These are phyloP conservation scores for Fusarium keratoplasticum DNA, from an alignment of 2,329 filamentous ascomycete genomes.

Conservation along the genomic window DNA sequence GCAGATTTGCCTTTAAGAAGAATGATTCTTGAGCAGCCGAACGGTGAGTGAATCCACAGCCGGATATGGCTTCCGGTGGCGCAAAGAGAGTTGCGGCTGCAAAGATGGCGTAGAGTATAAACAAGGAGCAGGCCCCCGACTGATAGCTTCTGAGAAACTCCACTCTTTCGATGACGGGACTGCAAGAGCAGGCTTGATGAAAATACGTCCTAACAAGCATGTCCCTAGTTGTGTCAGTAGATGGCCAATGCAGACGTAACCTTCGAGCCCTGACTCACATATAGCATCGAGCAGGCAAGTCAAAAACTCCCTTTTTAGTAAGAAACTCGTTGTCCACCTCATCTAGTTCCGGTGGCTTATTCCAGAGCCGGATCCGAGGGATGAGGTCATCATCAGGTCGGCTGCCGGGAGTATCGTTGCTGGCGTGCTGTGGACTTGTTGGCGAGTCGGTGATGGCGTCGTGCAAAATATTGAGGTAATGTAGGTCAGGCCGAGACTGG, in stretches of 20 bases:
- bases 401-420: background rate
- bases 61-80: slow-evolving; percentile 8
- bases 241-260: background rate
- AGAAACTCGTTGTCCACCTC: slow-evolving; percentile 30
- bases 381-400: background rate
- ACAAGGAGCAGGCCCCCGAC: slow-evolving; percentile 16
- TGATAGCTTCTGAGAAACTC: slow-evolving; percentile 20
- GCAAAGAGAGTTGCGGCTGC: slow-evolving; percentile 1
- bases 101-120: slow-evolving; percentile 18
- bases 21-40: slow-evolving; percentile 20
- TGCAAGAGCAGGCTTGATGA: slow-evolving; percentile 22
- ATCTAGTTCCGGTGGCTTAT: slow-evolving; percentile 7
- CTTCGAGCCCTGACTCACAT: background rate
- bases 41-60: slow-evolving; percentile 20
- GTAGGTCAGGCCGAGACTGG: slow-evolving; percentile 6
- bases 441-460: slow-evolving; percentile 5
- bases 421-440: fast-evolving
- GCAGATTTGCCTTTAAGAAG: slow-evolving; percentile 29
- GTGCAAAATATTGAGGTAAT: slow-evolving; percentile 32
- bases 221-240: slow-evolving; percentile 9
- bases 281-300: slow-evolving; percentile 11
- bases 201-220: slow-evolving; percentile 25
- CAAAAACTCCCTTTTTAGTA: slow-evolving; percentile 29
- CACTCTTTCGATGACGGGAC: slow-evolving; percentile 10
- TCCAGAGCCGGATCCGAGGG: slow-evolving; percentile 14